Conservation (phyloP, 2,329 filamentous ascomycete species). For the Microdochium bolleyi region DNA sequence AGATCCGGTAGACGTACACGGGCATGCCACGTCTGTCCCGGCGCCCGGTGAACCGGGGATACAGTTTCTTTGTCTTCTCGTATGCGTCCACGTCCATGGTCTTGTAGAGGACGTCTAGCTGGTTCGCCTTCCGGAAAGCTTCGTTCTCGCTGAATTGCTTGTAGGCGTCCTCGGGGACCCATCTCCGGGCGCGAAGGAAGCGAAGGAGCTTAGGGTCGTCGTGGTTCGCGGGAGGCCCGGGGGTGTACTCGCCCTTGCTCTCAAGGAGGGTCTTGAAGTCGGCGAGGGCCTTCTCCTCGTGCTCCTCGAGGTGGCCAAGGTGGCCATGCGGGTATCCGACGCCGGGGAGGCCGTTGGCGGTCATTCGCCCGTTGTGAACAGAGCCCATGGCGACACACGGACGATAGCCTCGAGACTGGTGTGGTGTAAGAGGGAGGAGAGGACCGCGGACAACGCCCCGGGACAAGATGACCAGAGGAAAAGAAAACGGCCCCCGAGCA, state of each 20-base stretch:
- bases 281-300: slow-evolving; percentile 59
- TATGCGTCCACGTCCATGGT: slow-evolving; percentile 82
- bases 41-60: slow-evolving; percentile 91
- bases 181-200: slow-evolving; percentile 78
- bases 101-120: slow-evolving; percentile 72
- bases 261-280: slow-evolving; percentile 65
- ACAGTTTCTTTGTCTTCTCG: slow-evolving; percentile 73
- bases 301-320: slow-evolving; percentile 63
- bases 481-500: too few relatives aligned
- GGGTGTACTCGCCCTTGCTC: slow-evolving; percentile 56
- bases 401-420: background rate
- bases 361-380: slow-evolving; percentile 16
- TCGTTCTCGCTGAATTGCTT: slow-evolving; percentile 83
- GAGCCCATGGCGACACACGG: slow-evolving; percentile 3
- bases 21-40: slow-evolving; percentile 84
- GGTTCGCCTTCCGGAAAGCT: slow-evolving; percentile 74
- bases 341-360: slow-evolving; percentile 20
- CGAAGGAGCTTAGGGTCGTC: slow-evolving; percentile 70
- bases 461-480: too few relatives aligned
- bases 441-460: too few relatives aligned
- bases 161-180: slow-evolving; percentile 68
- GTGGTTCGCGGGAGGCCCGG: slow-evolving; percentile 51
- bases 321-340: slow-evolving; percentile 68
- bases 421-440: background rate
- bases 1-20: slow-evolving; percentile 84